Evolutionary conservation across 805 yeast species (phyloP), one percentile per base, ranked within the genome.

Genomic region (Komagataella kurtzmanii): DNA sequence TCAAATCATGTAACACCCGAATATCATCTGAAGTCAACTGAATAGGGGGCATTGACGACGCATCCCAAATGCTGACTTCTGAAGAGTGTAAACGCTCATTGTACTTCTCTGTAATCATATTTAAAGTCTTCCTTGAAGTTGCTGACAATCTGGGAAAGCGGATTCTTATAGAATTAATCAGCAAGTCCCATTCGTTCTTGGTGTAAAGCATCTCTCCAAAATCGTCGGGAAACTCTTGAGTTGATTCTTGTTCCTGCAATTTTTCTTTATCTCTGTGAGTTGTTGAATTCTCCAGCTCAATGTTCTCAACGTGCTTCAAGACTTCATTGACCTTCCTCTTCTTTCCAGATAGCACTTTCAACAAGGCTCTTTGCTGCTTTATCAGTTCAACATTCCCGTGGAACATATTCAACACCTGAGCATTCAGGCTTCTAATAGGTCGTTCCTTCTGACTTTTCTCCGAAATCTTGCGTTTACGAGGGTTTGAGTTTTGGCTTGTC

Each of bases 1-100:
- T 10, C 18, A 55, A 56, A 46, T 57, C 48, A 24, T 49, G 47
- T 40, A 21, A 17, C n/a, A 44, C 21, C 19, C 17, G 12, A 12
- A 48, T 17, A 17, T 48, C 50, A 14, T 48, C 45, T 3, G 24
- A 43, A 5, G 23, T 24, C 36, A 46, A n/a, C 10, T n/a, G 30
- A 17, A 24, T 24, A 7, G 52, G 52, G 17, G 52, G 49, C 10
- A 48, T 50, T 23, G 52, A 45, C 43, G 52, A 40, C 7, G 18
- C 43, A 8, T 46, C 36, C 52, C 52, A 50, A 7, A 50, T 30
- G 17, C 46, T 40, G 17, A 17, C 18, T 18, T 17, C 48, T 24
- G 14, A 17, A 14, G 19, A 44, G 17, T 48, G 30, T 30, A 21
- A 36, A 12, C 36, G 51, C 18, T 24, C 48, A 19, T 40, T 18